phyloP scores from a whole-genome alignment of 371 early-diverging fungal genomes.

The Lichtheimia ornata region DNA sequence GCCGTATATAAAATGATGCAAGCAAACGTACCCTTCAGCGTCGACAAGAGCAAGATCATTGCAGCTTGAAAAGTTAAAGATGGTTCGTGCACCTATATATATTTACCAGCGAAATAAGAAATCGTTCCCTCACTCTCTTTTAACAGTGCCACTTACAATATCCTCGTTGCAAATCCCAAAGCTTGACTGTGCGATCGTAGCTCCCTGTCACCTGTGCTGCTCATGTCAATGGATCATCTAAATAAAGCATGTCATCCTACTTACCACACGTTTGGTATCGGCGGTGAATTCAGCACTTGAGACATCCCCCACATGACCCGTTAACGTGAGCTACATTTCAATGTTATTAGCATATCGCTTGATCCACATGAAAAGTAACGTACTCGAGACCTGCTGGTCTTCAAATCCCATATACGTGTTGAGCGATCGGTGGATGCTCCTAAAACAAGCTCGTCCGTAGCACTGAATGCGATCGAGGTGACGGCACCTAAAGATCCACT shows the following conservation, averaged over 20 bases:
- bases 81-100: slow-evolving; percentile 79
- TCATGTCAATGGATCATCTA: neutral
- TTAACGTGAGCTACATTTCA: slow-evolving; percentile 80
- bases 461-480: slow-evolving; percentile 82
- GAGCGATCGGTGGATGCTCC: slow-evolving; percentile 92
- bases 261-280: slow-evolving; percentile 79
- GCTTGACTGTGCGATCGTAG: slow-evolving; percentile 94
- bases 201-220: slow-evolving; percentile 78
- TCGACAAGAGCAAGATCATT: slow-evolving; percentile 88
- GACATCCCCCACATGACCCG: slow-evolving; percentile 95
- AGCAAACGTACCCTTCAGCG: slow-evolving; percentile 66
- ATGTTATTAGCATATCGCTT: no score
- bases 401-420: slow-evolving; percentile 83
- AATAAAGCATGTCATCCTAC: neutral
- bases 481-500: slow-evolving; percentile 86
- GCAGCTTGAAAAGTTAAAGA: slow-evolving; percentile 92
- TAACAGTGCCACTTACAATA: slow-evolving; percentile 60
- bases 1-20: neutral
- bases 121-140: neutral
- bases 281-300: slow-evolving; percentile 83
- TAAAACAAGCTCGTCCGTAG: slow-evolving; percentile 74
- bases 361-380: neutral
- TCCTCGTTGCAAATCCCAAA: slow-evolving; percentile 92
- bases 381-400: slow-evolving; percentile 72
- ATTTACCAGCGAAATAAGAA: neutral